Base-by-base conservation (phyloP, 1,139 yeast species). In the Pichia norvegensis region DNA sequence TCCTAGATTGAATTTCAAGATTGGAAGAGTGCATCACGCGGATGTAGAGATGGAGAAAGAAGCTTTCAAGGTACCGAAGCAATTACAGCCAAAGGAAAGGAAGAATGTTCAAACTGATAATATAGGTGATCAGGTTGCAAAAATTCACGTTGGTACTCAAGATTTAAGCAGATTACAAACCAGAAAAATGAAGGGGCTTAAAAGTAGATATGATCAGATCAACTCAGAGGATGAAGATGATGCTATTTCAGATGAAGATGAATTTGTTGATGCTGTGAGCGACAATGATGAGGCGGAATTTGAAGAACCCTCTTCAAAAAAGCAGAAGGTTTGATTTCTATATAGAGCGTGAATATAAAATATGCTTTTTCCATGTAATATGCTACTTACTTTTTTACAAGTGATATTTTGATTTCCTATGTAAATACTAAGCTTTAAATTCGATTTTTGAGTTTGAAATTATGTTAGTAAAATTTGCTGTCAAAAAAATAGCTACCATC, bases 161-260 rank as follows among this genome's bases (percentile, higher is more conserved):
- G 97, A 92, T 65, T 73, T 94, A 65, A 74, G 78, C 62, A 83
- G 82, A 65, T 69, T 92, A 64, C 98, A 92, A 69, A 90, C 98
- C 13, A 81, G 98, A 70, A 92, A 92, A 79, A 86, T 92, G 96
- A 94, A 94, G 76, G 99, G 98, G 63, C 75, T 92, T 62, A 94
- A 94, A 71, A 73, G 87, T 48, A 81, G 76, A 64, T 88, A 73
- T 57, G 96, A 87, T 62, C 96, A 87, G 66, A 68, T 64, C 16
- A 69, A 65, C n/a, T 83, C 73, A 36, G 83, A 76, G 25, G 78
- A 76, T 45, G 67, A 68, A 7, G 66, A 66, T 22, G 70, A 69
- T 36, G 66, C 56, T 16, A 27, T 27, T 27, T 27, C 31, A 13
- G 14, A n/a, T n/a, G 61, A 52, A 38, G 60, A 58, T 4, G 51